Evolutionary conservation across 129 eudicot genomes (phyloP), one percentile per base, ranked within the genome.

Genomic region (Pittosporum tobira): DNA sequence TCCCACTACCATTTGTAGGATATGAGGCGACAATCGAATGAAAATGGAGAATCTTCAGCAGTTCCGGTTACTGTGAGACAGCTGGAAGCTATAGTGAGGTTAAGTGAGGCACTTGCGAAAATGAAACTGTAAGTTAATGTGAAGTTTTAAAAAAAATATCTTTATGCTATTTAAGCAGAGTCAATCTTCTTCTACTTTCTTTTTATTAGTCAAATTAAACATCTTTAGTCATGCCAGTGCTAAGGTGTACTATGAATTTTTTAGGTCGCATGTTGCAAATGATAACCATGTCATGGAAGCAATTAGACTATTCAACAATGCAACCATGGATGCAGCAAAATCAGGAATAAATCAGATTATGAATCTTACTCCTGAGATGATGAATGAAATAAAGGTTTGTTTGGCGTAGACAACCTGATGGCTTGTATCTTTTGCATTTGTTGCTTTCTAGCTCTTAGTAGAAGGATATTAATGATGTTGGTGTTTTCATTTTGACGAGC

Each of bases 31-130:
- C 96, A 93, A 68, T 88, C 99, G 40, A 93, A 87, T 53, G 99
- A 87, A 70, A 87, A 79, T 63, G 99, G 99, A 66, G 94, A 84
- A 75, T 79, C 99, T 28, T 81, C 99, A 61, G 99, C 85, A 24
- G 88, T 93, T 64, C 99, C 99, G 68, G 87, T 93, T 34, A 93
- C 99, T 13, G 99, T 93, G 26, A 79, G 99, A 73, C 99, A 93
- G 81, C 88, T 93, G 64, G 99, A 93, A 71, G 99, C 99, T 64
- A 81, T 93, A 18, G 89, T 93, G 51, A 76, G 99, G 76, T 65
- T 93, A 64, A 93, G 99, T 54, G 99, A 93, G 67, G 71, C 99
- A 36, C 99, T 87, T 23, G 96, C 99, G 37, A 87, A 71, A 68
- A 84, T 93, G 96, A 73, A 79, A 62, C 80, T 87, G 99, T 93